Evolutionary conservation across 2,329 filamentous ascomycete species (phyloP).

Genomic region (Cladophialophora carrionii): DNA sequence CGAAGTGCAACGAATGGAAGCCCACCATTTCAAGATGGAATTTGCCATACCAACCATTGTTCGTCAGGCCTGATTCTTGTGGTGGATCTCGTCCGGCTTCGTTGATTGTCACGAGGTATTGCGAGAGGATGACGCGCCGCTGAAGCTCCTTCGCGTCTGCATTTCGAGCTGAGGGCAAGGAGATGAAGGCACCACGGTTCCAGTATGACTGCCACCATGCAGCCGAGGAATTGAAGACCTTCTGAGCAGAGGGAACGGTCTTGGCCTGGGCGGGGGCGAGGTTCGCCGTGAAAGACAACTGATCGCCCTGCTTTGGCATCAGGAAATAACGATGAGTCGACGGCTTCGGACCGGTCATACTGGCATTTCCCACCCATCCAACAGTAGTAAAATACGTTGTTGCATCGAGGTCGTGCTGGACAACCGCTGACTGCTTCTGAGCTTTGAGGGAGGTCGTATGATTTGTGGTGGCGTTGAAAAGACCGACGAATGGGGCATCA

Average conservation of each 20-base stretch:
- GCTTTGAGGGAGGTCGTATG: conserved; percentile 49
- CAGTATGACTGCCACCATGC: conserved; percentile 57
- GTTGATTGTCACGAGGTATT: conserved; percentile 59
- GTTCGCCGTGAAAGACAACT: conserved; percentile 8
- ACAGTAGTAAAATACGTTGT: conserved; percentile 51
- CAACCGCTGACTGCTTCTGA: conserved; percentile 43
- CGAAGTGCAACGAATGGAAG: conserved; percentile 51
- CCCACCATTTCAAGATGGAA: conserved; percentile 61
- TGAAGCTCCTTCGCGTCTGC: conserved; percentile 50
- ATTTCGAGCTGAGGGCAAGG: conserved; percentile 57
- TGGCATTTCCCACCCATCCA: conserved; percentile 45
- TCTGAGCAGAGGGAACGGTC: neutral
- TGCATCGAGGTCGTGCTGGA: conserved; percentile 51
- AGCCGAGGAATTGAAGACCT: conserved; percentile 39
- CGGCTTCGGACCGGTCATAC: conserved; percentile 43
- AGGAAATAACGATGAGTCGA: conserved; percentile 53
- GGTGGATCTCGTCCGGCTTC: conserved; percentile 54
- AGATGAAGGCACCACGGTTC: conserved; percentile 57
- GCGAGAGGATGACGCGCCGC: conserved; percentile 57
- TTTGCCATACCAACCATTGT: conserved; percentile 62
- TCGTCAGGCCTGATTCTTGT: conserved; percentile 56
- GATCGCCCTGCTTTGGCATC: conserved; percentile 35
- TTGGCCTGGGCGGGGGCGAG: conserved; percentile 1
- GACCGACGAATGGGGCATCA: conserved; percentile 58
- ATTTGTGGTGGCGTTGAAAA: conserved; percentile 54